Evolutionary conservation across 2,329 filamentous ascomycete genomes (phyloP).

Genomic region (Claviceps sp.): DNA sequence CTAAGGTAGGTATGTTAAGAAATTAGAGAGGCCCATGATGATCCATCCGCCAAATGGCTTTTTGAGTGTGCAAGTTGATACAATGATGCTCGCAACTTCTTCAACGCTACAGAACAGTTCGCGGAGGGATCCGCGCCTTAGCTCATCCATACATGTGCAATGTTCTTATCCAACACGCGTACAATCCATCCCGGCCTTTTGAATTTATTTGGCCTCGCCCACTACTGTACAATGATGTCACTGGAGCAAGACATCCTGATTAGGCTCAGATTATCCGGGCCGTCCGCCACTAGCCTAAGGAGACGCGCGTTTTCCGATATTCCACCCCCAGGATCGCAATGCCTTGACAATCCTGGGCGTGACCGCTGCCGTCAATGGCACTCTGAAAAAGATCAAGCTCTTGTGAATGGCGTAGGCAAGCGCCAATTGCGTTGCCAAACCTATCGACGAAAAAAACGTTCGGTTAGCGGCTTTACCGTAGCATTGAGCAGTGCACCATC

Average conservation of each 20-base stretch:
- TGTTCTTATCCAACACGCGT: neutral
- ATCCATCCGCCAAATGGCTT: too few relatives aligned
- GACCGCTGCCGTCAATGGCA: conserved; percentile 79
- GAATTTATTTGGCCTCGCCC: neutral
- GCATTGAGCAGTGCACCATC: neutral
- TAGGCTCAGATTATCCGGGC: neutral
- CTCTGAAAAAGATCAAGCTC: conserved; percentile 90
- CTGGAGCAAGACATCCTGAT: neutral
- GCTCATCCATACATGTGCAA: neutral
- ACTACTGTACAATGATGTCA: neutral
- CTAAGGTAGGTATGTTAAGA: too few relatives aligned
- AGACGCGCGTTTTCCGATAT: conserved; percentile 63
- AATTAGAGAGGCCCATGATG: too few relatives aligned
- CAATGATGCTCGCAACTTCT: too few relatives aligned
- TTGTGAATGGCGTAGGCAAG: conserved; percentile 97
- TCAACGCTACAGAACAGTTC: too few relatives aligned
- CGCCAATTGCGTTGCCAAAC: conserved; percentile 67
- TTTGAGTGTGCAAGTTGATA: too few relatives aligned
- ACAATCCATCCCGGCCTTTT: neutral
- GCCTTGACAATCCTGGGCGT: conserved; percentile 90
- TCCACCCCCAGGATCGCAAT: conserved; percentile 79
- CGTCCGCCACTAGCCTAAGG: conserved; percentile 1
- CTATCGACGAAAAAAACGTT: conserved; percentile 20
- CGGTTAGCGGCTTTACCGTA: conserved; percentile 10
- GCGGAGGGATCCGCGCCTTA: too few relatives aligned